A percentile compares a stretch with the other conserved stretches of the same genome.
phyloP scores from a whole-genome alignment of 2,329 filamentous ascomycete genomes.

The Cladosporium colombiae region DNA sequence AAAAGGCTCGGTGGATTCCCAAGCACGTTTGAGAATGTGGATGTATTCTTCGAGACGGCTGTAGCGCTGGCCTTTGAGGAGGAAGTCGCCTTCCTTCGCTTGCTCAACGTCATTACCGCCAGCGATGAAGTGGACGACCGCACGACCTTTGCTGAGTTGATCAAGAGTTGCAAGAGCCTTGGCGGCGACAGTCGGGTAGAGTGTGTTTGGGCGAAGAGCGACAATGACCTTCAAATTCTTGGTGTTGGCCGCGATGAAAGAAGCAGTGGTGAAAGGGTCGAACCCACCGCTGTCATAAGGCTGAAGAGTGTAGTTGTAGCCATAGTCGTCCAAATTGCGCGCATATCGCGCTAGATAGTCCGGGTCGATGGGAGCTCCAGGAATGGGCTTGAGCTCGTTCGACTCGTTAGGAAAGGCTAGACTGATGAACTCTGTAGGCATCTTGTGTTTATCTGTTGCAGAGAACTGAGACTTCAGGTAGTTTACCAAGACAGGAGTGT shows the following conservation, averaged over 20 bases:
- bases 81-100: slow-evolving; percentile 61
- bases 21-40: slow-evolving; percentile 59
- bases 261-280: slow-evolving; percentile 61
- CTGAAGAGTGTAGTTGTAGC: slow-evolving; percentile 62
- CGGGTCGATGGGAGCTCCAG: slow-evolving; percentile 54
- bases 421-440: slow-evolving; percentile 57
- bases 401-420: slow-evolving; percentile 59
- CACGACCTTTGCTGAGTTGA: slow-evolving; percentile 59
- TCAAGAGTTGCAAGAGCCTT: slow-evolving; percentile 63
- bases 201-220: slow-evolving; percentile 61
- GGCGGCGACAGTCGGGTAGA: slow-evolving; percentile 63
- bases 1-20: slow-evolving; percentile 58
- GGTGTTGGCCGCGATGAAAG: slow-evolving; percentile 58
- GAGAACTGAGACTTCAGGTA: neutral
- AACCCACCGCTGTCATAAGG: slow-evolving; percentile 59
- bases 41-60: slow-evolving; percentile 63
- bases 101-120: slow-evolving; percentile 63
- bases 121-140: slow-evolving; percentile 64
- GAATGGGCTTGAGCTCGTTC: slow-evolving; percentile 57
- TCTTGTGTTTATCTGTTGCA: slow-evolving; percentile 16
- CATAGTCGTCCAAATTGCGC: slow-evolving; percentile 59
- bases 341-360: slow-evolving; percentile 60
- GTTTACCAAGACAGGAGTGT: neutral
- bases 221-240: slow-evolving; percentile 64
- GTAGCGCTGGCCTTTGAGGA: slow-evolving; percentile 60